Evolutionary conservation across 2,329 filamentous ascomycete genomes (phyloP), one percentile per base, ranked within the genome.

Genomic region (Cucurbitaria berberidis): DNA sequence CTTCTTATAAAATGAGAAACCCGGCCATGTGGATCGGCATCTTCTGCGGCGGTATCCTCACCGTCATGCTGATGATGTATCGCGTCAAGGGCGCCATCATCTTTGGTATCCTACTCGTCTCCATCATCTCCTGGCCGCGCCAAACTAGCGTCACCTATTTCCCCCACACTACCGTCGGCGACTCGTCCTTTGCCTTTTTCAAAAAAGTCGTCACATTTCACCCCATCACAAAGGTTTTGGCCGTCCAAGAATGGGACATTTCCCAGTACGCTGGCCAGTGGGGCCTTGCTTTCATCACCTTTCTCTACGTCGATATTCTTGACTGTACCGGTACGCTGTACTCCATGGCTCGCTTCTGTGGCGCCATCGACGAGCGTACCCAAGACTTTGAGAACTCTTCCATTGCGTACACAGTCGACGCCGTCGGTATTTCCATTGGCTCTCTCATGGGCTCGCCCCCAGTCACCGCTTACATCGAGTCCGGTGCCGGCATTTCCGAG

Each of bases 241-340:
- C 81, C 29, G 90, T 87, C 1, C 89, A 91, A 69, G 78, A 91
- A 51, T 96, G 90, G 88, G 78, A 89, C 63, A 80, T 96, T 21
- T 77, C 81, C 7, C 80, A 80, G 4, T 86, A 91, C 51, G 86
- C 88, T 10, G 85, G 85, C 3, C 87, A 95, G 68, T 96, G 96
- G 67, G 89, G 88, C 24, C 81, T 95, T 44, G 91, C 91, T 0
- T 86, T 96, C 59, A 87, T 96, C 73, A 96, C 91, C 2, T 96
- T 96, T 77, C 81, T 96, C 19, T 96, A 96, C 67, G 91, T 96
- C 60, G 91, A 96, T 67, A 93, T 96, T 56, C 84, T 96, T 39
- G 91, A 96, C 74, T 88, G 86, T 61, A 96, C 91, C 0, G 91
- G 90, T 64, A 96, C 91, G 1, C 79, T 96, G 53, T 96, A 96